Base-by-base conservation (phyloP, 106 monocot species). In the Hemerocallis citrina region DNA sequence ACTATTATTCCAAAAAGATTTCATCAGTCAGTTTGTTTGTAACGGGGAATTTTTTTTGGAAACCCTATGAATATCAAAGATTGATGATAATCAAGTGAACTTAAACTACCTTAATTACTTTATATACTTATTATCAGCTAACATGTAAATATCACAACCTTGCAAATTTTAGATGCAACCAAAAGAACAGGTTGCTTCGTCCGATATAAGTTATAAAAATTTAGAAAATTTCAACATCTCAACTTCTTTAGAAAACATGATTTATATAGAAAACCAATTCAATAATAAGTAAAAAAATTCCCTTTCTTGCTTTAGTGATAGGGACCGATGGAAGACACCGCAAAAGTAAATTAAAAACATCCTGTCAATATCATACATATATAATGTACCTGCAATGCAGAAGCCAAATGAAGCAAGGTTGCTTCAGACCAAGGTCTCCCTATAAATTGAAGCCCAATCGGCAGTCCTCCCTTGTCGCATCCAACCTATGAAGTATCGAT, bases 391-490 rank as follows among this genome's bases (percentile, higher is more conserved):
- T 93, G 83, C 69, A 83, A 55, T 57, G 89, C 94, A 65, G 45
- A 81, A 58, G 85, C 94, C 15, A 94, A 39, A 68, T 94, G 89
- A 42, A 94, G 83, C 51, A 94, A 62, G 19, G 94, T 89, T 68
- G 89, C 89, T 70, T 94, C 94, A 34, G 86, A 94, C 89, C 89
- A 94, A 49, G 89, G 85, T 63, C 65, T 75, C 12, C 94, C 94
- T n/a, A 94, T 94, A 65, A 94, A 94, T 46, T 94, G 94, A 52
- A 94, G 78, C 37, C 94, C 94, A 21, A 94, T 74, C 22, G 94
- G 89, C 80, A 94, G 56, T 12, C 86, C 89, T 3, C 17, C 65
- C 15, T 66, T 73, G 70, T 93, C 85, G 65, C 74, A 83, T 62
- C 94, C 94, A 70, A 83, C 85, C 89, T 82, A 67, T 46, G 28